These are phyloP conservation scores for Flaveria bidentis DNA, from an alignment of 129 eudicot genomes.

Conservation along the genomic window DNA sequence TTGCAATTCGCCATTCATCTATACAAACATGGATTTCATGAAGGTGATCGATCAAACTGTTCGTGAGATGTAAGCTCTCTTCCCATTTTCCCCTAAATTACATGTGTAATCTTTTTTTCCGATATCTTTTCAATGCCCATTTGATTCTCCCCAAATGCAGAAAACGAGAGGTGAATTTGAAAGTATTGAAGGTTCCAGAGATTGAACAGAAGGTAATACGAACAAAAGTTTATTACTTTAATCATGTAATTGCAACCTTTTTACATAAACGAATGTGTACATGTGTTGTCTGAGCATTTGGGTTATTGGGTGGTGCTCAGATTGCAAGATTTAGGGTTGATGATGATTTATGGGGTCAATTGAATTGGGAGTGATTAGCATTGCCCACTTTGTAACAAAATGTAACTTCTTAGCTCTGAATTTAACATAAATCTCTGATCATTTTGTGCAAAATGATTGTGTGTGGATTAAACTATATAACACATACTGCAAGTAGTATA, in stretches of 20 bases:
- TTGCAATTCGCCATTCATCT: slow-evolving; percentile 21
- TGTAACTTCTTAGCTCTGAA: neutral
- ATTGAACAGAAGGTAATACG: slow-evolving; percentile 88
- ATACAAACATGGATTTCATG: slow-evolving; percentile 86
- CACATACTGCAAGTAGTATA: neutral
- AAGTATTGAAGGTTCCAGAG: slow-evolving; percentile 98
- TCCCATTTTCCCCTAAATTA: neutral
- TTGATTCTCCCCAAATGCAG: slow-evolving; percentile 44
- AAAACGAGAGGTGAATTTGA: slow-evolving; percentile 98
- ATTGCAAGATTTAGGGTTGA: slow-evolving; percentile 19
- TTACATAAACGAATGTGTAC: neutral
- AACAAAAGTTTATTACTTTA: neutral
- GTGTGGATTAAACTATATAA: slow-evolving; percentile 10
- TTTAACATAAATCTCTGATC: neutral
- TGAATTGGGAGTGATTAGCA: slow-evolving; percentile 7
- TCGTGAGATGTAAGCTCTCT: slow-evolving; percentile 74
- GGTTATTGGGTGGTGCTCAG: slow-evolving; percentile 1
- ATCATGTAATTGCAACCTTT: slow-evolving; percentile 23
- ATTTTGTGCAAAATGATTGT: slow-evolving; percentile 14
- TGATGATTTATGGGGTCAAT: slow-evolving; percentile 13
- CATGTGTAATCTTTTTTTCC: neutral
- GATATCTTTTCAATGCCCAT: neutral
- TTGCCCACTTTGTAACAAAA: no score
- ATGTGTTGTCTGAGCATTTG: slow-evolving; percentile 10
- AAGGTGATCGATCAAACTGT: slow-evolving; percentile 99